Percentiles rank a stretch among this genome's conserved stretches.
Evolutionary conservation across 371 early-diverging fungal genomes (phyloP).

Genomic region (Mucor indicus): DNA sequence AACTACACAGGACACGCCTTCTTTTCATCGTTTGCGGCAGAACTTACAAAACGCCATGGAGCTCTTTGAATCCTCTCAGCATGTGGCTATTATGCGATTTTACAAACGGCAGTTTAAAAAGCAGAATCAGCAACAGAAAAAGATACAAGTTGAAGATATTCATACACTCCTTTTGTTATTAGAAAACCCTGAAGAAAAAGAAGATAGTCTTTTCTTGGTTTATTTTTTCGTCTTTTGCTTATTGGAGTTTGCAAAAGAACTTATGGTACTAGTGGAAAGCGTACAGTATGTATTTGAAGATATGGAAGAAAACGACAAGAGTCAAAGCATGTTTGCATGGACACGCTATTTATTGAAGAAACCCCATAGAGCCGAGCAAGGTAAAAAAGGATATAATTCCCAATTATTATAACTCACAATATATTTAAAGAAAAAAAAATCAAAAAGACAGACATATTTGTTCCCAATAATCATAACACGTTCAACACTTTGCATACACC

Average conservation of each 20-base stretch:
- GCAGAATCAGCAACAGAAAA: not conserved
- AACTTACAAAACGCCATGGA: constrained; percentile 29
- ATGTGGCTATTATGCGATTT: constrained; percentile 18
- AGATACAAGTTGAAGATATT: constrained; percentile 7
- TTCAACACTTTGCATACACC: constrained; percentile 66
- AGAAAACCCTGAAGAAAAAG: constrained; percentile 24
- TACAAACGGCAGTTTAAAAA: constrained; percentile 5
- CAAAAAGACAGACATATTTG: not conserved
- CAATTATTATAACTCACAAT: too few relatives aligned
- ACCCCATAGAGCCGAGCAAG: too few relatives aligned
- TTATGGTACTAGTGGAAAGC: constrained; percentile 51
- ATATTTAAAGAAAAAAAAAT: too few relatives aligned
- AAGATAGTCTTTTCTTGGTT: constrained; percentile 68
- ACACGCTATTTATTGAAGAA: not conserved
- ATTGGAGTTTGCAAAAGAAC: constrained; percentile 69
- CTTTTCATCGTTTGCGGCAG: constrained; percentile 29
- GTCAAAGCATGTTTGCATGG: not conserved
- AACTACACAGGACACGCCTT: constrained; percentile 18
- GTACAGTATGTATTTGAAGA: constrained; percentile 23
- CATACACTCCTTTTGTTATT: constrained; percentile 34
- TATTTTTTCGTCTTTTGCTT: constrained; percentile 76
- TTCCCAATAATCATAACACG: constrained; percentile 53
- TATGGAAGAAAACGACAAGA: constrained; percentile 1
- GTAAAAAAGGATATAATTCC: too few relatives aligned
- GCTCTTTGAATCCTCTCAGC: constrained; percentile 34